Evolutionary conservation across 352 stramenopile genomes (phyloP).

Genomic region (Halophytophthora batemanensis): DNA sequence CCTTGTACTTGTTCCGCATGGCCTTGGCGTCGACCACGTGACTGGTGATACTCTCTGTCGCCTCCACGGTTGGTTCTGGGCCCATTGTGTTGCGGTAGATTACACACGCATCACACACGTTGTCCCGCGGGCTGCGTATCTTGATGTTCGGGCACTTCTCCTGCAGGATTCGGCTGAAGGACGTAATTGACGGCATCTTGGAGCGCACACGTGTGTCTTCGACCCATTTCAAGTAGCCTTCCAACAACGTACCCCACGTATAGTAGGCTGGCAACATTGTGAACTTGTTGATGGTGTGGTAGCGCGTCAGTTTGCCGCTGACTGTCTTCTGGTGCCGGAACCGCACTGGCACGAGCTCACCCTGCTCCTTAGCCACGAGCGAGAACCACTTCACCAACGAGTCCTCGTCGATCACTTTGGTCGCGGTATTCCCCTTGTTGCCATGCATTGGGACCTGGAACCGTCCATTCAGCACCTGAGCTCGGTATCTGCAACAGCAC

Average conservation of each 20-base stretch:
- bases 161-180: slow-evolving; percentile 4
- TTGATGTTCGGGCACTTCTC: slow-evolving; percentile 3
- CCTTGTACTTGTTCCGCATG: slow-evolving; percentile 8
- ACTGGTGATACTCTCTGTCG: slow-evolving; percentile 6
- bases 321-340: slow-evolving; percentile 4
- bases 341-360: slow-evolving; percentile 6
- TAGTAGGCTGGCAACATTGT: slow-evolving; percentile 5
- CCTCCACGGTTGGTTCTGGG: background rate
- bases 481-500: background rate
- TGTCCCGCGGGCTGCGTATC: slow-evolving; percentile 8
- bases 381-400: slow-evolving; percentile 1
- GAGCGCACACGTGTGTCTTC: slow-evolving; percentile 2
- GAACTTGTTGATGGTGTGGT: slow-evolving; percentile 6
- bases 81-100: slow-evolving; percentile 10
- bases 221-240: slow-evolving; percentile 10
- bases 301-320: background rate
- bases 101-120: slow-evolving; percentile 9
- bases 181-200: slow-evolving; percentile 6
- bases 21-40: slow-evolving; percentile 1
- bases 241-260: slow-evolving; percentile 5
- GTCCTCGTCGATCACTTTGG: slow-evolving; percentile 2
- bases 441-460: background rate
- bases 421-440: slow-evolving; percentile 1
- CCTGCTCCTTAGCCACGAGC: background rate
- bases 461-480: background rate